These are phyloP conservation scores for Sergeia podlipaevii DNA, from an alignment of 208 protist species.

Conservation along the genomic window DNA sequence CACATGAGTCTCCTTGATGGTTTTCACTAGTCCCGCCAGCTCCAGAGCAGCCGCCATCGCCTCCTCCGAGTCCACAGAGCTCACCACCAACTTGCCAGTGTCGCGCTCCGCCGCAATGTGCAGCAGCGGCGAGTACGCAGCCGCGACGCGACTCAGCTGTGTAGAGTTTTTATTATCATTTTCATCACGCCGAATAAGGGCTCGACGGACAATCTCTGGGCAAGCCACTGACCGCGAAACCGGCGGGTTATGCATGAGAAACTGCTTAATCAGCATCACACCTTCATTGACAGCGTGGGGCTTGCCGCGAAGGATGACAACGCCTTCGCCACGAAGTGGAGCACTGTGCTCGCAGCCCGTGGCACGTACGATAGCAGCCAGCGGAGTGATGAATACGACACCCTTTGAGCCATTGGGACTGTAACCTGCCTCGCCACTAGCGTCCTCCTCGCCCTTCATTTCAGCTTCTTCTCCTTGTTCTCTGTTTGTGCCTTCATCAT, in stretches of 20 bases:
- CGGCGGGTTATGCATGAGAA: conserved; percentile 27
- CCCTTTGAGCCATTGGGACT: neutral
- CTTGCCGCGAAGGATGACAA: conserved; percentile 40
- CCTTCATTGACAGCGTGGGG: conserved; percentile 20
- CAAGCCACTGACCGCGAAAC: conserved; percentile 17
- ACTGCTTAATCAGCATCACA: conserved; percentile 29
- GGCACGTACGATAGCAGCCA: conserved; percentile 30
- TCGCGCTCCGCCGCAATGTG: conserved; percentile 43
- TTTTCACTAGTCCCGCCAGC: conserved; percentile 15
- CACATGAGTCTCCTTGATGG: conserved; percentile 16
- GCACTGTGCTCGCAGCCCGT: conserved; percentile 35
- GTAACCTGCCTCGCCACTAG: neutral
- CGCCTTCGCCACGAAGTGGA: conserved; percentile 23
- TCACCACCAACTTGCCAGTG: conserved; percentile 18
- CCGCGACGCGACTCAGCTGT: conserved; percentile 23
- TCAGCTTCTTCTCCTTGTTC: too few relatives aligned
- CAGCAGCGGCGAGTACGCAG: conserved; percentile 20
- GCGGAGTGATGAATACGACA: conserved; percentile 18
- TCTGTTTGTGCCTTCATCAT: neutral
- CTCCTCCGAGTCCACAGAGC: conserved; percentile 22
- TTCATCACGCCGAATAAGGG: conserved; percentile 18
- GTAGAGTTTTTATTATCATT: conserved; percentile 3
- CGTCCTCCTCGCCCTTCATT: neutral
- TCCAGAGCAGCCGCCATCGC: conserved; percentile 20
- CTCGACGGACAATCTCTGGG: conserved; percentile 22